A percentile compares a stretch with the other conserved stretches of the same genome.
Conservation (phyloP, 2,329 filamentous ascomycete genomes). For the Tolypocladium sp. region DNA sequence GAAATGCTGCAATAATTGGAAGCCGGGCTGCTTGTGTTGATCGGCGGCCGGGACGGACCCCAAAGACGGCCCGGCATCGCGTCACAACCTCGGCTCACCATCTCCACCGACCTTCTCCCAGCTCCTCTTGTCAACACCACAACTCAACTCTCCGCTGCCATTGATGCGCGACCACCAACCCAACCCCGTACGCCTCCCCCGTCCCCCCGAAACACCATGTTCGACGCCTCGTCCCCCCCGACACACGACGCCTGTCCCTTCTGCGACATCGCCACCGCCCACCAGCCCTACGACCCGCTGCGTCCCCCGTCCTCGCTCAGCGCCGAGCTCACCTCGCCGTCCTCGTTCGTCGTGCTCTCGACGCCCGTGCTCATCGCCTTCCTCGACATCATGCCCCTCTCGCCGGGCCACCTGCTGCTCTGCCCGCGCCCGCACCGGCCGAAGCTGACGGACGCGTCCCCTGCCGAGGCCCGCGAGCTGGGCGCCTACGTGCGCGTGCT, state of each 20-base stretch:
- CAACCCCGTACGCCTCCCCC: neutral
- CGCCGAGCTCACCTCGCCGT: constrained; percentile 27
- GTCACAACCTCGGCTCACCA: neutral
- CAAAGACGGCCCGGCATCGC: neutral
- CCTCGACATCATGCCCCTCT: constrained; percentile 86
- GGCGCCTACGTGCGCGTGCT: constrained; percentile 62
- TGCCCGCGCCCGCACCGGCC: constrained; percentile 68
- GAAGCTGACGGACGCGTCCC: constrained; percentile 64
- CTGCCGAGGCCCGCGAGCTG: constrained; percentile 56
- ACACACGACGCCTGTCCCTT: constrained; percentile 44
- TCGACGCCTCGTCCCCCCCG: constrained; percentile 24
- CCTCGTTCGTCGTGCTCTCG: constrained; percentile 63
- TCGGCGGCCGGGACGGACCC: neutral
- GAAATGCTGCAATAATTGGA: no score
- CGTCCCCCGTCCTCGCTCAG: constrained; percentile 28
- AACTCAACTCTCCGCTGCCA: neutral
- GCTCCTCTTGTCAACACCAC: neutral
- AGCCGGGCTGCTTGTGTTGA: neutral
- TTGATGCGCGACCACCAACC: neutral
- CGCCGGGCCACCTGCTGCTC: constrained; percentile 73
- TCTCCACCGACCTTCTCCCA: neutral
- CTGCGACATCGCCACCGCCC: constrained; percentile 47
- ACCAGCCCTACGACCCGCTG: constrained; percentile 35
- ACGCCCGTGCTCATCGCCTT: constrained; percentile 75
- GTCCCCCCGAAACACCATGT: constrained; percentile 10